Conservation (phyloP, 257 asterid species). For the Solanum neorickii region DNA sequence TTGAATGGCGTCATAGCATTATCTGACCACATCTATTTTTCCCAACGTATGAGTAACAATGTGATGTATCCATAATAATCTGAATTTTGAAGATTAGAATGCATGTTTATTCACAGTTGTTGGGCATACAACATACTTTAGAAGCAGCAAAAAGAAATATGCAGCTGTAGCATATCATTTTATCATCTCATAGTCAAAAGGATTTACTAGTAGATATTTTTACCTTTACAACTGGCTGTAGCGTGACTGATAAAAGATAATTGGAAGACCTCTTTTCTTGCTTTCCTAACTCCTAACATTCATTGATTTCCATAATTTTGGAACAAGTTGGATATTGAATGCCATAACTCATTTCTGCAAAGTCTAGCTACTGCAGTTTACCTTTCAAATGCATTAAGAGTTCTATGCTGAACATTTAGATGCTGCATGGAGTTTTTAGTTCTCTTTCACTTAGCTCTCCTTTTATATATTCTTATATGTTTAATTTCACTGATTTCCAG, state of each 20-base stretch:
- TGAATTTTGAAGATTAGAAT: neutral
- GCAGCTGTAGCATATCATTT: neutral
- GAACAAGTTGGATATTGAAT: neutral
- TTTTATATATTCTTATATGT: neutral
- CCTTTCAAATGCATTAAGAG: neutral
- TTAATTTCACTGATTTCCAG: conserved; percentile 23
- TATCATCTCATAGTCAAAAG: neutral
- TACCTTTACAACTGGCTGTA: neutral
- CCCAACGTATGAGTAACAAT: neutral
- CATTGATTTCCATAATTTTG: neutral
- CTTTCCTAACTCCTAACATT: neutral
- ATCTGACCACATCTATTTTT: neutral
- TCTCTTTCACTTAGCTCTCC: neutral
- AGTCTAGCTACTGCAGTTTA: neutral
- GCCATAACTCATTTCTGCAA: neutral
- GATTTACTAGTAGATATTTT: neutral
- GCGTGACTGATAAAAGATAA: neutral
- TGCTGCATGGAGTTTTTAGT: neutral
- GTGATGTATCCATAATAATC: neutral
- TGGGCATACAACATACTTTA: neutral
- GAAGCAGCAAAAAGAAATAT: neutral
- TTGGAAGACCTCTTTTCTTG: neutral
- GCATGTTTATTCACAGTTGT: neutral
- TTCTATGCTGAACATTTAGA: neutral
- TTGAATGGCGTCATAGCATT: neutral